A percentile compares a stretch with the other conserved stretches of the same genome.
Conservation (phyloP, 169 alveolate genomes). For the Babesia divergens region DNA sequence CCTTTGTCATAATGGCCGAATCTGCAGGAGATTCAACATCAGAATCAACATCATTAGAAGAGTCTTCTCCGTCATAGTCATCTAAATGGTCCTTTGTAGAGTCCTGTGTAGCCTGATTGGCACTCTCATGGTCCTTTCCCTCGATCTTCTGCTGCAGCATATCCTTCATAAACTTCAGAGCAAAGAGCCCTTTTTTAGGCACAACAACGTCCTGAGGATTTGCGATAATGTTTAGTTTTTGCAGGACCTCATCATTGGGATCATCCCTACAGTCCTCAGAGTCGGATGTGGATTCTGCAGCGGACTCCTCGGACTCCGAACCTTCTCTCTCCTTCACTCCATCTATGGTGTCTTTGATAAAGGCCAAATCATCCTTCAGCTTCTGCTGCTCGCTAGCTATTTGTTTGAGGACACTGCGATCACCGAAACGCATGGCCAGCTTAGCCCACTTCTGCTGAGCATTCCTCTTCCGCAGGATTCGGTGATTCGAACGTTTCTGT, state of each 20-base stretch:
- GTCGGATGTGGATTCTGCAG: neutral
- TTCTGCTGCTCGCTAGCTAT: constrained; percentile 67
- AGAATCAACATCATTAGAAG: neutral
- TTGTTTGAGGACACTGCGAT: constrained; percentile 64
- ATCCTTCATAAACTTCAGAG: constrained; percentile 46
- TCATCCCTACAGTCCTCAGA: neutral
- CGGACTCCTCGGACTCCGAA: neutral
- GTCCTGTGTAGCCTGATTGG: neutral
- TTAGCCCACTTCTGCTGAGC: constrained; percentile 80
- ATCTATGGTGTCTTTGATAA: constrained; percentile 30
- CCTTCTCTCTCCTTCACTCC: constrained; percentile 17
- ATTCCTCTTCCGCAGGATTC: constrained; percentile 64
- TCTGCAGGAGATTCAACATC: neutral
- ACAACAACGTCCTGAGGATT: constrained; percentile 24
- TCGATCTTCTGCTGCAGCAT: constrained; percentile 11
- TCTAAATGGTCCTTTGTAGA: constrained; percentile 1
- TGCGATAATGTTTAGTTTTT: constrained; percentile 41
- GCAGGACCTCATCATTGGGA: constrained; percentile 31
- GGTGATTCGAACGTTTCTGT: constrained; percentile 66
- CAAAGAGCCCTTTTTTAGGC: constrained; percentile 53
- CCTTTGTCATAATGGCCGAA: neutral
- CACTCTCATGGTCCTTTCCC: neutral
- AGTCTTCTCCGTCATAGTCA: constrained; percentile 19
- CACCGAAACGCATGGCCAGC: constrained; percentile 77
- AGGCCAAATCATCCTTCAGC: constrained; percentile 53